Evolutionary conservation across 257 asterid species (phyloP), one percentile per base, ranked within the genome.

Genomic region (Nicotiana paniculata): DNA sequence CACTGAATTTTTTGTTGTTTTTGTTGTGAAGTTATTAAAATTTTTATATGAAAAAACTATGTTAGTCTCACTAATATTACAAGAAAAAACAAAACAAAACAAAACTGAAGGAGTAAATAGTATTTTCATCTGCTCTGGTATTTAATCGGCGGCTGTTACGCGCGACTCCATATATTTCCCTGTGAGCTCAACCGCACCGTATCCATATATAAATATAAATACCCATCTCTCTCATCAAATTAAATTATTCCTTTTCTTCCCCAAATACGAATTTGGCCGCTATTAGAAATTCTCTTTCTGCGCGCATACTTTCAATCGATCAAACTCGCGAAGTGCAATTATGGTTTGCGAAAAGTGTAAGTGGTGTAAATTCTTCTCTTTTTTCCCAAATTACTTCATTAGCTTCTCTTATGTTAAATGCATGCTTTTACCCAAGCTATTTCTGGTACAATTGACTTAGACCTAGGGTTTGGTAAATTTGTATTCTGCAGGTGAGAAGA

Each of bases 341-440:
- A 94, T 94, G 98, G 98, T 94, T 81, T 94, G 98, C 89, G 97
- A 94, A 58, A 94, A 94, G 90, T 94, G 98, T 94, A 84, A 89
- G 92, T 18, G 15, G 48, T 9, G 12, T 43, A 11, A 82, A 55
- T 35, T 32, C 9, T 5, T 59, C 3, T 67, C 6, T 51, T 37
- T 39, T 48, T 4, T 33, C 11, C 77, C 37, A 5, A 55, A 82
- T 82, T 24, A 4, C 32, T 12, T 61, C 26, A 18, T 0, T 30
- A 4, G 6, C 21, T 80, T 18, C 62, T 2, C n/a, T 58, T n/a
- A 58, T 58, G 28, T 18, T 65, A 24, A 7, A 33, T 37, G n/a
- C 61, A 51, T 43, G 5, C 46, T 32, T 13, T 26, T 11, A 66
- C 12, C 57, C 63, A 46, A 21, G 16, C 43, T 30, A 24, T 51